These are phyloP conservation scores for Penicillium palitans DNA, from an alignment of 2,329 filamentous ascomycete genomes.

Conservation along the genomic window DNA sequence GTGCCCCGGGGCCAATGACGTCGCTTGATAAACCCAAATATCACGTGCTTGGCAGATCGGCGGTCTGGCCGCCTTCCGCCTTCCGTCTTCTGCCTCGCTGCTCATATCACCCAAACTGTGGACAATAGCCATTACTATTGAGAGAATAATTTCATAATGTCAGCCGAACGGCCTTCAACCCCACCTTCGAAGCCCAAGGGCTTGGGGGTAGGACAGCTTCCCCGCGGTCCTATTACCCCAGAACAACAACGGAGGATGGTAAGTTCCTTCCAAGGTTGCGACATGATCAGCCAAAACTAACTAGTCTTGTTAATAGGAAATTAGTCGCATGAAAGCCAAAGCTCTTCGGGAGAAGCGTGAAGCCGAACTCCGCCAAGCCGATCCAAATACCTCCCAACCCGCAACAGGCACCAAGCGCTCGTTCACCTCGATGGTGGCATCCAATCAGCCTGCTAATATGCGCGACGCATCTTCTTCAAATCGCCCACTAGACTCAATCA, in stretches of 20 bases:
- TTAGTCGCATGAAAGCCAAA: constrained; percentile 84
- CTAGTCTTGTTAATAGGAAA: constrained; percentile 60
- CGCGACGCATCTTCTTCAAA: constrained; percentile 62
- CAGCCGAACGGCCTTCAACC: constrained; percentile 17
- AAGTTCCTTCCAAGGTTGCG: constrained; percentile 18
- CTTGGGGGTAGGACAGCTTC: constrained; percentile 42
- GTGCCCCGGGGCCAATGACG: constrained; percentile 3
- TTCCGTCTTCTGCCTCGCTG: neutral
- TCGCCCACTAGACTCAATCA: constrained; percentile 55
- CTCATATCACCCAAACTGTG: neutral
- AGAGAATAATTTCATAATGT: constrained; percentile 13
- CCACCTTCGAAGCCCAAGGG: constrained; percentile 44
- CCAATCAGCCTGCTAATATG: constrained; percentile 56
- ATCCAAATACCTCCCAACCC: constrained; percentile 41
- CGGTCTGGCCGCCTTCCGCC: constrained; percentile 2
- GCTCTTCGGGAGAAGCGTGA: constrained; percentile 74
- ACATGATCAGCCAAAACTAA: constrained; percentile 2
- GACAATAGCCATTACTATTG: neutral
- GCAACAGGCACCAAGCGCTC: constrained; percentile 71
- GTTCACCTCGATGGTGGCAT: constrained; percentile 62
- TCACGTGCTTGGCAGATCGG: constrained; percentile 7
- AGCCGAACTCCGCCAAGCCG: constrained; percentile 54
- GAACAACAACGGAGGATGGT: constrained; percentile 62
- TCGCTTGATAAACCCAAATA: neutral
- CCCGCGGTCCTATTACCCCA: constrained; percentile 55